Evolutionary conservation across 2,329 filamentous ascomycete genomes (phyloP), one percentile per base, ranked within the genome.

Genomic region (Chaetomium strumarium): DNA sequence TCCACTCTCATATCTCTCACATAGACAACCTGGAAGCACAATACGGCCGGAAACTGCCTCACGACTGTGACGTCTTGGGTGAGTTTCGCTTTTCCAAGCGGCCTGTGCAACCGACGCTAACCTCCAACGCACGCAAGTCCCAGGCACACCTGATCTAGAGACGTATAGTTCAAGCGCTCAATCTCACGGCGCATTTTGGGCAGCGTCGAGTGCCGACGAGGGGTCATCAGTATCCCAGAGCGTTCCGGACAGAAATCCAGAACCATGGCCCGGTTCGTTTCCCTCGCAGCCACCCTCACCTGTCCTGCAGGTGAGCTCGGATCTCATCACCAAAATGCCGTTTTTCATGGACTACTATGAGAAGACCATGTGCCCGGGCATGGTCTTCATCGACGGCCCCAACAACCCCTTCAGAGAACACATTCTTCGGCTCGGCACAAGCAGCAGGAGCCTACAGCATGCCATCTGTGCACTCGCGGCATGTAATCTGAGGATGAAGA

Each of bases 281-380:
- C 75, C 77, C 50, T 67, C 69, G 37, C 74, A 74, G 38, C 69
- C 74, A 55, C 75, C 77, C 52, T 67, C 69, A 20, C 74, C 74
- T 19, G 65, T 74, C n/a, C 65, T 70, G 58, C 78, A 77, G 65
- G 71, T 80, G 73, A 76, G 75, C 77, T 66, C 79, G 66, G 72
- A 86, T 68, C 72, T 88, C 62, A 83, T 88, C 55, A 82, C 85
- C 53, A 86, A 90, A 65, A 86, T 95, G 74, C 85, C 87, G 59
- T 95, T 87, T 70, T 85, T 96, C 65, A 86, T 96, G 74, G 87
- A 95, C 66, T 96, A 96, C 70, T 96, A 95, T 70, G 86, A 91
- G 65, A 90, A 90, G 68, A 88, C 89, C 64, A 91, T 97, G 72
- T 93, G 90, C 60, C 88, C 89, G 5, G 89, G 90, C 54, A 88